Evolutionary conservation across 495 filamentous ascomycete species (phyloP), one percentile per base, ranked within the genome.

Genomic region (Aspergillus haitiensis): DNA sequence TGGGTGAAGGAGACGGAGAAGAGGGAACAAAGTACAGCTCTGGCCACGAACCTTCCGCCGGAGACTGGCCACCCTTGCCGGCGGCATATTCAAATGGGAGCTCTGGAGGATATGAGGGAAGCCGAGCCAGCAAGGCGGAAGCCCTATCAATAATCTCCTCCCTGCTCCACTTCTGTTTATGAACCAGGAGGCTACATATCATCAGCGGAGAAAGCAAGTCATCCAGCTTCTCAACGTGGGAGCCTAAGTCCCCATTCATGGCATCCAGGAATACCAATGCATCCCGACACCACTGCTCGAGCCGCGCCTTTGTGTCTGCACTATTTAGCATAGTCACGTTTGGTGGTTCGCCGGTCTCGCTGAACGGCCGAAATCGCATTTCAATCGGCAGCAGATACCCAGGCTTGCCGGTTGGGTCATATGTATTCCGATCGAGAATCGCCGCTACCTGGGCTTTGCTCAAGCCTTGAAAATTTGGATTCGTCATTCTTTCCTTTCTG

Each of bases 231-330:
- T 45, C 53, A 7, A 46, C 18, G 21, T 56, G 39, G 1, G 53
- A 56, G 21, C 27, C 40, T 12, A 56, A 21, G 34, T 56, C 53
- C 2, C 18, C 37, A 21, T n/a, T 34, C n/a, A n/a, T 33, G 16
- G 52, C 15, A 32, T 56, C 39, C 21, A 56, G 10, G 21, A 33
- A 47, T 27, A 40, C 53, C 46, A 56, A 46, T 35, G 53, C 53
- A 46, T 56, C 53, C 3, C 39, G 39, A 34, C 53, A 56, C 53
- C 53, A 56, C 53, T 56, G 39, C 18, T 44, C 39, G 7, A 56
- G 16, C 10, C 18, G 18, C 13, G 39, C 53, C 53, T 56, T 56
- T 2, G 40, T 56, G 34, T 50, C 47, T 32, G 16, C 18, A 12
- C 18, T 21, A 27, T 32, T 50, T 32, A 50, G 18, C 47, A 18